Base-by-base conservation (phyloP, 768 basidiomycete species). In the Auriscalpium microsporum region DNA sequence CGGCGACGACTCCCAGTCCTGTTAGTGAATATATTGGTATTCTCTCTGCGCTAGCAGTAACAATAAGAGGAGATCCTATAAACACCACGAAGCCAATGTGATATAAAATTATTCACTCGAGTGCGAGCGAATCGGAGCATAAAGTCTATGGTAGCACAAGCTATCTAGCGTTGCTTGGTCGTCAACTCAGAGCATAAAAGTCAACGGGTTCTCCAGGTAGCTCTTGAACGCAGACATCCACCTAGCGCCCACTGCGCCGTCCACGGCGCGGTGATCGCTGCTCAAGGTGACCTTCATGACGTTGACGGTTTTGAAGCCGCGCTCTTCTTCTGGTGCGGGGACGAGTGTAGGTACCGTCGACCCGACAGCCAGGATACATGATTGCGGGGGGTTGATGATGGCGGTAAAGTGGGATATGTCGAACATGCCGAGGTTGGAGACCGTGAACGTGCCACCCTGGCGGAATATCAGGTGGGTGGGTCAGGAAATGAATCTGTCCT, bases 401-500 rank as follows among this genome's bases (percentile, higher is more conserved):
- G 96, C 96, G 13, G 94, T 97, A 73, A 99, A 99, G 72, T 94
- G 88, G 54, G 84, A 81, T 65, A 97, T 82, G 58, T 89, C 94
- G 68, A 80, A 96, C 96, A 99, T 99, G 72, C 96, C 96, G 54
- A 99, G 79, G 75, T 99, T 99, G 57, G 96, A 99, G 69, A 99
- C 91, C 45, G 96, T 98, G 76, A 99, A 98, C 11, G 94, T 90
- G 49, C 96, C 96, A 53, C 96, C 96, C 88, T 93, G 59, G 19
- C 56, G 49, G 48, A 45, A 28, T n/a, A n/a, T n/a, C n/a, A n/a
- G 7, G 37, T 38, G 50, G 54, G 19, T 21, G 2, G 10, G 8
- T 51, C 19, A 36, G 33, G 47, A 9, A 48, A 55, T 45, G 10
- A 47, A 35, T 48, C 45, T n/a, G 16, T 45, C 9, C 35, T 47